Conservation (phyloP, 192 early-diverging fungal genomes). For the Gaertneriomyces sp. region DNA sequence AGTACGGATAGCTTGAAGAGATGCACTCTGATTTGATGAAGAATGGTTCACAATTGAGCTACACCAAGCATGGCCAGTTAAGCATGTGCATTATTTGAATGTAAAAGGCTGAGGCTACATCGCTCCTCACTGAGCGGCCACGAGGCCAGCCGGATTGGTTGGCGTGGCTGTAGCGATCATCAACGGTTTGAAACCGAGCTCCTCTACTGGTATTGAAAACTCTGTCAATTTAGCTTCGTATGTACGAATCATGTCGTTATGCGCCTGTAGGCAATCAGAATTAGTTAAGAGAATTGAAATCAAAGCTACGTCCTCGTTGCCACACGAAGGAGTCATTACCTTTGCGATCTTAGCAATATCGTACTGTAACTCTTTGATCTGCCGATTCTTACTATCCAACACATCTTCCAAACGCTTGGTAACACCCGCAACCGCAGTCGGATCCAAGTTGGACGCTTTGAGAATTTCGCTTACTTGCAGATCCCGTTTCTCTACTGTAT, state of each 20-base stretch:
- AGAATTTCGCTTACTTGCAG: slow-evolving; percentile 64
- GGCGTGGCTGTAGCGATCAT: slow-evolving; percentile 39
- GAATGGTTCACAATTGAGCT: too few species aligned
- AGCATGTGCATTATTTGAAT: too few species aligned
- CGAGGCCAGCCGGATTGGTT: slow-evolving; percentile 48
- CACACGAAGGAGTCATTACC: slow-evolving; percentile 25
- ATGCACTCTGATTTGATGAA: too few species aligned
- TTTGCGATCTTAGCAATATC: slow-evolving; percentile 64
- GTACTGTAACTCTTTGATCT: slow-evolving; percentile 63
- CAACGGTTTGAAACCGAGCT: slow-evolving; percentile 60
- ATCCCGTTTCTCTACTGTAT: slow-evolving; percentile 59
- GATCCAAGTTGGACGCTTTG: slow-evolving; percentile 60
- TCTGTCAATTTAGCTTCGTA: slow-evolving; percentile 65
- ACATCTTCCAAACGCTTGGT: slow-evolving; percentile 56
- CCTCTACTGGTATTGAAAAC: slow-evolving; percentile 56
- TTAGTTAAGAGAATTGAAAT: slow-evolving; percentile 7
- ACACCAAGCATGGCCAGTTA: too few species aligned
- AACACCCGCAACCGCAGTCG: slow-evolving; percentile 50
- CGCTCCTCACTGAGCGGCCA: slow-evolving; percentile 37
- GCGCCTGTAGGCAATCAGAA: slow-evolving; percentile 43
- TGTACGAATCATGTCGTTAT: slow-evolving; percentile 62
- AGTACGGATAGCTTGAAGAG: too few species aligned
- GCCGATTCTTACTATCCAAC: slow-evolving; percentile 54
- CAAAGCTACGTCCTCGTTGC: slow-evolving; percentile 1
- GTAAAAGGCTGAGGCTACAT: too few species aligned